A percentile compares a stretch with the other conserved stretches of the same genome.
Conservation (phyloP, 306 rosid species). For the Betula pendula region DNA sequence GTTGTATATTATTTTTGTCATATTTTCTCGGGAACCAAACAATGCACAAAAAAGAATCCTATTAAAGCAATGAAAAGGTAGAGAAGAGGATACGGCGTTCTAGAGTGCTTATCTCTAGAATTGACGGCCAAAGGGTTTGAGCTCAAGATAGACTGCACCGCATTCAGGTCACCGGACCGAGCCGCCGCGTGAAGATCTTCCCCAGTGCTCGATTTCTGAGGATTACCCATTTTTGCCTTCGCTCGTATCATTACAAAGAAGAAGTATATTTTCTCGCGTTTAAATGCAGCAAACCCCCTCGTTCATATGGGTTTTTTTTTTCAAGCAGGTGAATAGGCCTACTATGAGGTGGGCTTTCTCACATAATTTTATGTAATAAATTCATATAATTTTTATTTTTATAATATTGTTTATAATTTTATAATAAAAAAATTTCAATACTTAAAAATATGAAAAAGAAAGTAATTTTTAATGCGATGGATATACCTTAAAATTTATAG, state of each 20-base stretch:
- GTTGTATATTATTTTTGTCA: too few relatives aligned
- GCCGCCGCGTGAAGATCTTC: slow-evolving; percentile 78
- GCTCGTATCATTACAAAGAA: not conserved
- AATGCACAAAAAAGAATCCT: not conserved
- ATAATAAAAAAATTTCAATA: too few relatives aligned
- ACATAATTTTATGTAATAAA: too few relatives aligned
- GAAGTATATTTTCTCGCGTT: not conserved
- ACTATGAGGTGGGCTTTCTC: too few relatives aligned
- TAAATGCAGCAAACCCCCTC: not conserved
- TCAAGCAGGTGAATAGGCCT: too few relatives aligned
- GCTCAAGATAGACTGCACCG: slow-evolving; percentile 54
- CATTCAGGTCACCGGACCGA: slow-evolving; percentile 69
- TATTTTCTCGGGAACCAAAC: not conserved
- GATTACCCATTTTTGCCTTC: slow-evolving; percentile 31
- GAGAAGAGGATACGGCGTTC: slow-evolving; percentile 86
- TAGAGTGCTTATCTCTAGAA: slow-evolving; percentile 86
- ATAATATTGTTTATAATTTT: too few relatives aligned
- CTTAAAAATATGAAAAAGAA: too few relatives aligned
- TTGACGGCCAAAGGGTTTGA: slow-evolving; percentile 72
- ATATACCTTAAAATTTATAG: too few relatives aligned
- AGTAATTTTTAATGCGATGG: too few relatives aligned
- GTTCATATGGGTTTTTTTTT: slow-evolving; percentile 11
- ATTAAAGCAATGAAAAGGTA: not conserved
- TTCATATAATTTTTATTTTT: too few relatives aligned
- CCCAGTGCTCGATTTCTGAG: slow-evolving; percentile 40